Evolutionary conservation across 495 filamentous ascomycete species (phyloP).

Genomic region (Rusavskia elegans): DNA sequence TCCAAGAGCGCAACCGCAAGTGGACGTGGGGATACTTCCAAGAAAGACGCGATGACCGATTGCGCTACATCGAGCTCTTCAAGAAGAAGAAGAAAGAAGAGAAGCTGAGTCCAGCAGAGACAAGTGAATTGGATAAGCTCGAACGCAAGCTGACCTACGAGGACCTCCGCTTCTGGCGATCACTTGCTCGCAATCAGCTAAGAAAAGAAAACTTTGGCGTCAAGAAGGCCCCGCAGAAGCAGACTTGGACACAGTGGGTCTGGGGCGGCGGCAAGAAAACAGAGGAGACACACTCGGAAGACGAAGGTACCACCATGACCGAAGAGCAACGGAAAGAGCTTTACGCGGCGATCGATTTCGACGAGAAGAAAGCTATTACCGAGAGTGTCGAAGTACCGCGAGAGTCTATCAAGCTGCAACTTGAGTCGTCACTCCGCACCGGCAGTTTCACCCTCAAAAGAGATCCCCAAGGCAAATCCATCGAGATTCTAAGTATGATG

Average conservation of each 20-base stretch:
- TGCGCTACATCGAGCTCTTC: slow-evolving; percentile 82
- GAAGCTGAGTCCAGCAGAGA: slow-evolving; percentile 49
- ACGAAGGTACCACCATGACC: slow-evolving; percentile 65
- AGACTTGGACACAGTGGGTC: slow-evolving; percentile 76
- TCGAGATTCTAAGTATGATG: slow-evolving; percentile 72
- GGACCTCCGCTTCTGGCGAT: slow-evolving; percentile 93
- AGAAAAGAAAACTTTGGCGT: slow-evolving; percentile 85
- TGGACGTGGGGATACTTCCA: slow-evolving; percentile 94
- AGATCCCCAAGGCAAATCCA: slow-evolving; percentile 62
- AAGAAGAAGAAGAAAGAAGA: slow-evolving; percentile 80
- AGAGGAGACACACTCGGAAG: slow-evolving; percentile 39
- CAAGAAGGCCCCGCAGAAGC: slow-evolving; percentile 44
- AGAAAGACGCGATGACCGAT: slow-evolving; percentile 79
- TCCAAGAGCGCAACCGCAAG: slow-evolving; percentile 74
- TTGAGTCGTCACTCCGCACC: slow-evolving; percentile 76
- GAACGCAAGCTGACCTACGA: slow-evolving; percentile 88
- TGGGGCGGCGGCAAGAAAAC: slow-evolving; percentile 58
- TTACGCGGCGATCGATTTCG: slow-evolving; percentile 94
- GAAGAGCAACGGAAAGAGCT: slow-evolving; percentile 93
- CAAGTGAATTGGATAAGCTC: slow-evolving; percentile 52
- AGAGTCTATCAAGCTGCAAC: slow-evolving; percentile 80
- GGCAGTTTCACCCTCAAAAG: slow-evolving; percentile 88
- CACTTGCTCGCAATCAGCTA: slow-evolving; percentile 81
- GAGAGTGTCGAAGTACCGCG: slow-evolving; percentile 78
- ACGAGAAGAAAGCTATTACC: slow-evolving; percentile 80